Conservation (phyloP, 75 land plant species). For the Azolla pinnata region DNA sequence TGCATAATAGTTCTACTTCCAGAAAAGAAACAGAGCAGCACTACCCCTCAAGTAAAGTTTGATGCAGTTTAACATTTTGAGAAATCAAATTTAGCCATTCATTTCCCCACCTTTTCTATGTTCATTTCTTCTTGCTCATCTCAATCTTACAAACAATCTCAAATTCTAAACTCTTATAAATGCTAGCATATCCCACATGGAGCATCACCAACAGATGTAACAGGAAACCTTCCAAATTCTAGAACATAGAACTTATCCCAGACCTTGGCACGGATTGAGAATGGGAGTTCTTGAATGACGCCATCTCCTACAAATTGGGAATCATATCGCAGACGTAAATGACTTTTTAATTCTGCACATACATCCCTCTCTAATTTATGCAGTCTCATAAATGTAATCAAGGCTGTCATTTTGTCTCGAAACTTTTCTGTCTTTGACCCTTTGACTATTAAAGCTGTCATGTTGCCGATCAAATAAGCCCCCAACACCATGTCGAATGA, state of each 20-base stretch:
- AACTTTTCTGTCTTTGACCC: conserved; percentile 81
- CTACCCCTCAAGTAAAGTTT: too few species aligned
- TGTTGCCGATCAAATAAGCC: conserved; percentile 81
- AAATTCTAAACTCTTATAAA: too few species aligned
- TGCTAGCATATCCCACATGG: too few species aligned
- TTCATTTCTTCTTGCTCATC: too few species aligned
- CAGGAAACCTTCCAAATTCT: not conserved
- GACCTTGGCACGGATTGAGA: conserved; percentile 71
- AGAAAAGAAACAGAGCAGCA: too few species aligned
- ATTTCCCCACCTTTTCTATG: too few species aligned
- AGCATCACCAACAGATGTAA: too few species aligned
- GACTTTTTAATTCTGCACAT: conserved; percentile 59
- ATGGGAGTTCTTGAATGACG: conserved; percentile 58
- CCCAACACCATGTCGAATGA: conserved; percentile 87
- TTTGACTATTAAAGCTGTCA: conserved; percentile 87
- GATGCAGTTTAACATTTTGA: too few species aligned
- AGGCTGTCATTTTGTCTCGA: conserved; percentile 66
- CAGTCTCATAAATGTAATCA: conserved; percentile 65
- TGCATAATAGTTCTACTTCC: too few species aligned
- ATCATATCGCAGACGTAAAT: conserved; percentile 61
- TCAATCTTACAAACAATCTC: too few species aligned
- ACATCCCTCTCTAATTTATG: conserved; percentile 51
- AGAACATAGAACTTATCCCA: not conserved
- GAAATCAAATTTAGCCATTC: too few species aligned
- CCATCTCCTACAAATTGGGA: conserved; percentile 51